Base-by-base conservation (phyloP, 2,329 filamentous ascomycete species). In the Bretziella fagacearum region DNA sequence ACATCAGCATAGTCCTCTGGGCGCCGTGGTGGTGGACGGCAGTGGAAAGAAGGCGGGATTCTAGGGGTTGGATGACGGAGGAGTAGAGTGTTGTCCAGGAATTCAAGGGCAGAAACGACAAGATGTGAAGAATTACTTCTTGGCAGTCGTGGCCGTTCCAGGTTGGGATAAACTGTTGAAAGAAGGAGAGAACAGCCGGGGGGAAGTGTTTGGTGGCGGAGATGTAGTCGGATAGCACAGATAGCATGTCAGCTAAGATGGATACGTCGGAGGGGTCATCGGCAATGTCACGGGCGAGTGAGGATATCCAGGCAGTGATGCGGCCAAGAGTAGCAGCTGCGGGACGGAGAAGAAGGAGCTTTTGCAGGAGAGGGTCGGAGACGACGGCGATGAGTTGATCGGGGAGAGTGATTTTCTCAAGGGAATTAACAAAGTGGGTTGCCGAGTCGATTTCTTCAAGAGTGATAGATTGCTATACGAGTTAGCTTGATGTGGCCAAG, bases 311-410 rank as follows among this genome's bases (percentile, higher is more conserved):
- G 54, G 71, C 70, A 36, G 69, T 65, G 36, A 77, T 65, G n/a
- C 77, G 66, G 44, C 64, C 63, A 23, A 66, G 61, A 10, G 66
- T 67, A 42, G 68, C 65, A 13, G 65, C 62, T 29, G 73, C 69
- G 1, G 78, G 72, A 43, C 73, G 70, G 25, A 83, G 63, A n/a
- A 82, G 63, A 27, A 84, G 63, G 20, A 89, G 66, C 57, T 89
- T 91, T 58, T 89, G 84, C 1, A 89, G 70, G 25, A 93, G 65
- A 2, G 80, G 80, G 56, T 93, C 82, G 2, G 73, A 74, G 11
- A 93, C 65, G 3, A 83, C 76, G 4, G 85, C 82, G 33, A 86
- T 76, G 2, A 93, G 67, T 60, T 93, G 85, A 52, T 82, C 86
- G 0, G 85, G 85, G 33, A 86, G 64, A 59, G 91, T 82, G 22